Evolutionary conservation across 441 rosid genomes (phyloP).

Genomic region (Monsonia emarginata): DNA sequence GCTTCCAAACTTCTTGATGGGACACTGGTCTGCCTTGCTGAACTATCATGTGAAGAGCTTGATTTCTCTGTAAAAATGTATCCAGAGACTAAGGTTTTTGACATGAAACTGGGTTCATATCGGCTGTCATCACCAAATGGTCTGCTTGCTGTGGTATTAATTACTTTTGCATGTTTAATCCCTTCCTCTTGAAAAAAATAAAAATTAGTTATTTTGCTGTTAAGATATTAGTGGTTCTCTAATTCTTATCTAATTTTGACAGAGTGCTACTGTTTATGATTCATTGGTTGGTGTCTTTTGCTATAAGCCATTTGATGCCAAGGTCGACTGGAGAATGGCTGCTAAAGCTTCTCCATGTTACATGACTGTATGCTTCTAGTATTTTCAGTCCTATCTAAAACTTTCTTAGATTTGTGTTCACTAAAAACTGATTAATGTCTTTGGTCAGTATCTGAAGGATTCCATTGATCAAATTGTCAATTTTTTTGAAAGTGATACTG

Average conservation of each 20-base stretch:
- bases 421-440: constrained; percentile 31
- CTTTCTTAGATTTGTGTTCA: constrained; percentile 10
- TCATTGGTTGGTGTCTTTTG: constrained; percentile 77
- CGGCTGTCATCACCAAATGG: constrained; percentile 87
- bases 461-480: constrained; percentile 61
- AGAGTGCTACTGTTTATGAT: constrained; percentile 77
- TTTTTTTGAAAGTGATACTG: constrained; percentile 75
- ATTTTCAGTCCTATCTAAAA: constrained; percentile 11
- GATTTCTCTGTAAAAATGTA: constrained; percentile 75
- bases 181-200: neutral
- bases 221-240: constrained; percentile 15
- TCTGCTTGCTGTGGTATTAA: constrained; percentile 77
- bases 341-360: constrained; percentile 98
- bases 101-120: constrained; percentile 78
- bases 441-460: constrained; percentile 85
- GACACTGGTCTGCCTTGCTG: constrained; percentile 61
- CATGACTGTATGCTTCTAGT: constrained; percentile 58
- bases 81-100: constrained; percentile 85
- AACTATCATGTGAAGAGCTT: constrained; percentile 77
- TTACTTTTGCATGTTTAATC: constrained; percentile 3
- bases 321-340: constrained; percentile 96
- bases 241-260: constrained; percentile 19
- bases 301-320: constrained; percentile 89
- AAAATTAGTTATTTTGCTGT: constrained; percentile 14
- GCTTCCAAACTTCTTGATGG: constrained; percentile 87